These are phyloP conservation scores for Aethionema arabicum DNA, from an alignment of 345 rosid species.

Conservation along the genomic window DNA sequence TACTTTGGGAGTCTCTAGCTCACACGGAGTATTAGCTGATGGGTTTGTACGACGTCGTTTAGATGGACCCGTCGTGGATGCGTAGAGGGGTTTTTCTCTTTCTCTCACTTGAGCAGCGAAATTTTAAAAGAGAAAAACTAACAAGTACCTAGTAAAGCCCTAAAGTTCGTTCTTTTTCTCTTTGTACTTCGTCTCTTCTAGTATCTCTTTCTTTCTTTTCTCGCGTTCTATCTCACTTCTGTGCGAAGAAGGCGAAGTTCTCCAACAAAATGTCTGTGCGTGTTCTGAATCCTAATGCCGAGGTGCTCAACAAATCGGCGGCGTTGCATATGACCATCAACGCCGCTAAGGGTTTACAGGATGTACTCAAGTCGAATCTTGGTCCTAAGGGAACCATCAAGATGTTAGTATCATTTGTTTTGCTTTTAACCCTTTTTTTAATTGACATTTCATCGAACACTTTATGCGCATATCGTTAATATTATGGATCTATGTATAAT, in stretches of 20 bases:
- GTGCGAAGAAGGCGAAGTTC: not conserved
- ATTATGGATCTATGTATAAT: not conserved
- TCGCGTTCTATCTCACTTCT: not conserved
- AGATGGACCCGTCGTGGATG: not conserved
- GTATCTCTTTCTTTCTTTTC: not conserved
- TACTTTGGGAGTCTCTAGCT: not conserved
- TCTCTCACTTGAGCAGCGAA: slow-evolving; percentile 9
- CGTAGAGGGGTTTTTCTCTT: not conserved
- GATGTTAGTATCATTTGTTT: slow-evolving; percentile 45
- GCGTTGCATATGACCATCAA: slow-evolving; percentile 98
- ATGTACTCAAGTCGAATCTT: slow-evolving; percentile 87
- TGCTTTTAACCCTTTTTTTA: too few species aligned
- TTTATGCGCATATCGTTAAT: too few species aligned
- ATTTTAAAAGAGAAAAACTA: slow-evolving; percentile 25
- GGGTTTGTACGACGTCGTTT: slow-evolving; percentile 9
- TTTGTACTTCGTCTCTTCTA: not conserved
- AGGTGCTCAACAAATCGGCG: slow-evolving; percentile 95
- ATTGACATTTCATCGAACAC: too few species aligned
- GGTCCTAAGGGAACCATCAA: slow-evolving; percentile 99
- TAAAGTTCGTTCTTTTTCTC: slow-evolving; percentile 11
- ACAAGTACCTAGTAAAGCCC: slow-evolving; percentile 32
- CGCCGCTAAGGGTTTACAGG: slow-evolving; percentile 96
- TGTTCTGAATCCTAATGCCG: slow-evolving; percentile 92
- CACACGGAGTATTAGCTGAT: not conserved
- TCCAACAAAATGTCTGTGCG: slow-evolving; percentile 77